phyloP scores from a whole-genome alignment of 2,329 filamentous ascomycete species.

The Penicillium sp. region DNA sequence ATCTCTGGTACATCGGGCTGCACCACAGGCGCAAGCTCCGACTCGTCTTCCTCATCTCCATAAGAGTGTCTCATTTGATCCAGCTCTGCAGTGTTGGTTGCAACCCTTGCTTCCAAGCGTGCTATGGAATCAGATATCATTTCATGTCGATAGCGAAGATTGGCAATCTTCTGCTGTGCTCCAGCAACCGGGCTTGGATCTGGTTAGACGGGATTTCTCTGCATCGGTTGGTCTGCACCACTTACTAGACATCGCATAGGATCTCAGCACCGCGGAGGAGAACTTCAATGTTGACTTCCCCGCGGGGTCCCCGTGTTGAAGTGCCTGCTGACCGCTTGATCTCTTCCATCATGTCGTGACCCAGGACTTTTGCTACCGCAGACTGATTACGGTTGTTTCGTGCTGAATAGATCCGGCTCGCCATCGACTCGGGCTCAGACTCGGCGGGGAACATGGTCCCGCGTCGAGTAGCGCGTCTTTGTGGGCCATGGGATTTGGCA shows the following conservation, averaged over 20 bases:
- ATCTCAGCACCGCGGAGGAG: constrained; percentile 86
- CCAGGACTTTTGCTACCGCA: constrained; percentile 85
- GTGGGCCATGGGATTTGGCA: constrained; percentile 52
- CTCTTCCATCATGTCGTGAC: constrained; percentile 80
- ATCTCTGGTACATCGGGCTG: constrained; percentile 29
- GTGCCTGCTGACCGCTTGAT: constrained; percentile 65
- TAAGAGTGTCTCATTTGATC: constrained; percentile 67
- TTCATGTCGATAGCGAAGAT: constrained; percentile 70
- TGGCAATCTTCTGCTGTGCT: constrained; percentile 72
- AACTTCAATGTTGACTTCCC: constrained; percentile 83
- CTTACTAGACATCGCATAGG: constrained; percentile 78
- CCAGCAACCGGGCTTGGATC: constrained; percentile 68
- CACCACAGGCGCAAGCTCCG: constrained; percentile 46
- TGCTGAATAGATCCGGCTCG: constrained; percentile 50
- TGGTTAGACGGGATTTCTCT: constrained; percentile 4
- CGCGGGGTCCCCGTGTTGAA: constrained; percentile 54
- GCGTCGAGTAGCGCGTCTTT: constrained; percentile 48
- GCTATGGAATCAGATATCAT: constrained; percentile 72
- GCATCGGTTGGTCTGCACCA: neutral
- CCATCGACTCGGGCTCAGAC: constrained; percentile 44
- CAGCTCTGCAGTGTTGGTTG: constrained; percentile 73
- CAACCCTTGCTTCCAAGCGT: constrained; percentile 79
- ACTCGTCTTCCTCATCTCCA: constrained; percentile 58
- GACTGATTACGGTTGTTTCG: constrained; percentile 68
- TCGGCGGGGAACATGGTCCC: constrained; percentile 53